phyloP scores from a whole-genome alignment of 2,329 filamentous ascomycete species.

The Exophiala sp. region DNA sequence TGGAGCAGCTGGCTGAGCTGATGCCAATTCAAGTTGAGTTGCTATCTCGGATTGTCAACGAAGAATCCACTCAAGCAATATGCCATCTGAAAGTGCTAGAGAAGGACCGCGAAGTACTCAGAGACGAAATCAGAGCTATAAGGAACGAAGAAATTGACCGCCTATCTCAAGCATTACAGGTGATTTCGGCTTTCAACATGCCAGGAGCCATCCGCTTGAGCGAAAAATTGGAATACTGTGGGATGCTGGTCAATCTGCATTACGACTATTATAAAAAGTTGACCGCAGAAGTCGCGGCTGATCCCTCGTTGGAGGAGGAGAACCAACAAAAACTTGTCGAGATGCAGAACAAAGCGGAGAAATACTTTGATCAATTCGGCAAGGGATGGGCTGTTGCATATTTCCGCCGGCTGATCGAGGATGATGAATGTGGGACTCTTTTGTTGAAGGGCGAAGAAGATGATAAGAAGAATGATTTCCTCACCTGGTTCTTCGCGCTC shows the following conservation, averaged over 20 bases:
- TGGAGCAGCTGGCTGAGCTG: conserved; percentile 22
- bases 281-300: conserved; percentile 12
- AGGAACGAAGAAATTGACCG: conserved; percentile 15
- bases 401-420: conserved; percentile 69
- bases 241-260: conserved; percentile 50
- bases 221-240: conserved; percentile 58
- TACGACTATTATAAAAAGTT: conserved; percentile 23
- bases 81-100: conserved; percentile 11
- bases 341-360: conserved; percentile 37
- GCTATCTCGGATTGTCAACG: conserved; percentile 20
- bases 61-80: conserved; percentile 22
- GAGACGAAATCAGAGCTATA: conserved; percentile 17
- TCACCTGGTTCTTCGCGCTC: conserved; percentile 72
- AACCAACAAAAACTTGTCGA: conserved; percentile 32
- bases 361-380: conserved; percentile 48
- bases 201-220: conserved; percentile 52
- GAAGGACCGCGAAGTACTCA: conserved; percentile 17
- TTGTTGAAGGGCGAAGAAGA: conserved; percentile 56
- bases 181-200: conserved; percentile 25
- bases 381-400: conserved; percentile 58
- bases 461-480: conserved; percentile 57
- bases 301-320: conserved; percentile 17
- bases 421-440: conserved; percentile 60
- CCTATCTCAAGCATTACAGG: conserved; percentile 13
- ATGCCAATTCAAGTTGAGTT: conserved; percentile 22